Evolutionary conservation across 2,329 filamentous ascomycete species (phyloP), one percentile per base, ranked within the genome.

Genomic region (Xylariaceae sp.): DNA sequence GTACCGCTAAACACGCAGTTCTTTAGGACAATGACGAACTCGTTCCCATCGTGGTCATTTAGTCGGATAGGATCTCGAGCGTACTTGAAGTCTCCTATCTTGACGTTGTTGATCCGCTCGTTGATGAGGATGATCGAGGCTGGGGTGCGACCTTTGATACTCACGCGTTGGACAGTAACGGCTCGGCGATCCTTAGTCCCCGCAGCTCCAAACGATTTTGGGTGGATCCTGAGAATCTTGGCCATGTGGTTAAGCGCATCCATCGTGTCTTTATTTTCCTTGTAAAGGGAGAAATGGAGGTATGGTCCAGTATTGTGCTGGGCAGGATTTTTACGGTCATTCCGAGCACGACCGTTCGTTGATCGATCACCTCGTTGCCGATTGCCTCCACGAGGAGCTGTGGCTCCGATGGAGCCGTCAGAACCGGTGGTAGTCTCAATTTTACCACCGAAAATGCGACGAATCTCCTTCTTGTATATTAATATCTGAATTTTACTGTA

Each of bases 181-280:
- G 88, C 92, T 59, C 92, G 85, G 44, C 90, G 83, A 68, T 96
- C 92, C 71, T 96, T 96, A 54, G 91, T 96, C 8, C 92, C 92
- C 3, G 92, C 90, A 50, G 81, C 83, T 43, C 76, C 76, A 63
- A 96, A 92, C 54, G 83, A 79, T 62, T 92, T 88, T 22, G 81
- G 78, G 68, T 88, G 91, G 59, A 88, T 76, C 66, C 86, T 88
- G 58, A 95, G 73, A 59, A 87, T 80, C 41, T 86, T 86, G 1
- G 86, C 83, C 39, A 96, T 80, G 65, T 87, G 89, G 49, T 83
- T 86, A 49, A 95, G 78, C 0, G 89, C 86, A 63, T 96, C 92
- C 88, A 96, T 95, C 1, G 92, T 96, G 68, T 96, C 92, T 67
- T 92, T 92, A 73, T 96, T 96, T 73, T 96, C 92, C 73, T 96